Percentiles rank a stretch among this genome's conserved stretches.
These are phyloP conservation scores for Eucalyptus cloeziana DNA, from an alignment of 345 rosid species.

Conservation along the genomic window DNA sequence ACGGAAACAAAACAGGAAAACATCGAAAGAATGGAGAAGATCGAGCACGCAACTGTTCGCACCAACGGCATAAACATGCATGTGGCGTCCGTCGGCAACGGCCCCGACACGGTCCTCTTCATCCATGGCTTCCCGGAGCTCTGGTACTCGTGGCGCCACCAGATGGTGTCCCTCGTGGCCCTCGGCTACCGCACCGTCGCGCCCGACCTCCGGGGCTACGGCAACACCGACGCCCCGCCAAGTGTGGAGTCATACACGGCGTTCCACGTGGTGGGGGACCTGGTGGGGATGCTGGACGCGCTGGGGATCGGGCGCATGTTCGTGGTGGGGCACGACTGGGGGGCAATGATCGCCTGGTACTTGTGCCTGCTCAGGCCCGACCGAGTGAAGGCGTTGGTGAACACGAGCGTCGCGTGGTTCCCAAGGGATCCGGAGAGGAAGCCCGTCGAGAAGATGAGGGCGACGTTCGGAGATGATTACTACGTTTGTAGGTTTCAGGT, in stretches of 20 bases:
- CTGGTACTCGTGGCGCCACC: slow-evolving; percentile 65
- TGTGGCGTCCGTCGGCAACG: slow-evolving; percentile 12
- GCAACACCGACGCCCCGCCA: slow-evolving; percentile 49
- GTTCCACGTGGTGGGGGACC: slow-evolving; percentile 16
- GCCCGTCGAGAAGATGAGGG: slow-evolving; percentile 26
- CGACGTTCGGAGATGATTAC: slow-evolving; percentile 47
- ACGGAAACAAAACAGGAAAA: not conserved
- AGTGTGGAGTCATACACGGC: slow-evolving; percentile 18
- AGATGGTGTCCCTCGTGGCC: slow-evolving; percentile 40
- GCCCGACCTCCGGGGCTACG: slow-evolving; percentile 67
- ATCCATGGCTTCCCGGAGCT: slow-evolving; percentile 23
- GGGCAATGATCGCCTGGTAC: slow-evolving; percentile 50
- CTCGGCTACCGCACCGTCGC: slow-evolving; percentile 54
- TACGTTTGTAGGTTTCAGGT: slow-evolving; percentile 80
- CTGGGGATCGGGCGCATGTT: slow-evolving; percentile 25
- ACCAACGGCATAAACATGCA: slow-evolving; percentile 25
- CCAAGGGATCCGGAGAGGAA: slow-evolving; percentile 31
- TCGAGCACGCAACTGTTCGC: slow-evolving; percentile 4
- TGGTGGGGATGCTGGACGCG: slow-evolving; percentile 10
- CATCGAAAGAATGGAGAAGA: slow-evolving; percentile 9
- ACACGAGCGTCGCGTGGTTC: slow-evolving; percentile 17
- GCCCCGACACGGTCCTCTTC: slow-evolving; percentile 11
- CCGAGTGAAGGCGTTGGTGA: slow-evolving; percentile 55
- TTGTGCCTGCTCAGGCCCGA: slow-evolving; percentile 50
- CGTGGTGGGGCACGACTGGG: slow-evolving; percentile 78